phyloP scores from a whole-genome alignment of 2,329 filamentous ascomycete genomes.

The Fusarium sp. region DNA sequence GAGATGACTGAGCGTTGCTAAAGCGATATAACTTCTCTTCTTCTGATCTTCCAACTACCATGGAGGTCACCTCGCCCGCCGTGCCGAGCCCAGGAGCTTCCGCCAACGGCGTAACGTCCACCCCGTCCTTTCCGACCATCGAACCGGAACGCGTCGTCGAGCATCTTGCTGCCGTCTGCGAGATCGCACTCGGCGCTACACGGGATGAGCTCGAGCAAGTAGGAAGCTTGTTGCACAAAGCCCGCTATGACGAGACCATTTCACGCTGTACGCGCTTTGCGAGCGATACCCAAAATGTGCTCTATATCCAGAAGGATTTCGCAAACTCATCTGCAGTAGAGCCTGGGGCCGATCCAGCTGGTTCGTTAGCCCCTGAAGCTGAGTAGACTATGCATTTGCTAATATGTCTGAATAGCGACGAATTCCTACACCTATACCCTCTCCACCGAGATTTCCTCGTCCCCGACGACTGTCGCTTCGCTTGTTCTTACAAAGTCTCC shows the following conservation, averaged over 20 bases:
- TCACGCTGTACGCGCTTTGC: conserved; percentile 91
- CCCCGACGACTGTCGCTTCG: conserved; percentile 82
- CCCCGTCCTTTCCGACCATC: conserved; percentile 64
- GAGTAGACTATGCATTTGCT: conserved; percentile 10
- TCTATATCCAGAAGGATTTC: conserved; percentile 91
- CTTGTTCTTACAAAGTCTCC: conserved; percentile 92
- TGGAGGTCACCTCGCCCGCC: conserved; percentile 65
- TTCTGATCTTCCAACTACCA: conserved; percentile 49
- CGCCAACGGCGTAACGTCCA: conserved; percentile 58
- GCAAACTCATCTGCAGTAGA: conserved; percentile 63
- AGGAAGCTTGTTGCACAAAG: conserved; percentile 83
- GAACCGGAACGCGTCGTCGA: conserved; percentile 78
- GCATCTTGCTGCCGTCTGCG: conserved; percentile 76
- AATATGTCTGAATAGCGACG: conserved; percentile 50
- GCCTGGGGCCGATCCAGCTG: conserved; percentile 59
- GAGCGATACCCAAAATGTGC: conserved; percentile 83
- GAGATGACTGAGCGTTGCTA: conserved; percentile 47
- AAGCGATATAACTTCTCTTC: conserved; percentile 31
- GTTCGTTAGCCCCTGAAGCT: conserved; percentile 49
- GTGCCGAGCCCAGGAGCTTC: conserved; percentile 53
- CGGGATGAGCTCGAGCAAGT: conserved; percentile 81
- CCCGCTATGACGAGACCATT: conserved; percentile 79
- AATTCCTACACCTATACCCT: conserved; percentile 79
- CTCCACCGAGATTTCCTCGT: conserved; percentile 82
- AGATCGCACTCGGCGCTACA: conserved; percentile 78